phyloP scores from a whole-genome alignment of 1,284 basidiomycete genomes.

The Butyriboletus pseudospeciosus region DNA sequence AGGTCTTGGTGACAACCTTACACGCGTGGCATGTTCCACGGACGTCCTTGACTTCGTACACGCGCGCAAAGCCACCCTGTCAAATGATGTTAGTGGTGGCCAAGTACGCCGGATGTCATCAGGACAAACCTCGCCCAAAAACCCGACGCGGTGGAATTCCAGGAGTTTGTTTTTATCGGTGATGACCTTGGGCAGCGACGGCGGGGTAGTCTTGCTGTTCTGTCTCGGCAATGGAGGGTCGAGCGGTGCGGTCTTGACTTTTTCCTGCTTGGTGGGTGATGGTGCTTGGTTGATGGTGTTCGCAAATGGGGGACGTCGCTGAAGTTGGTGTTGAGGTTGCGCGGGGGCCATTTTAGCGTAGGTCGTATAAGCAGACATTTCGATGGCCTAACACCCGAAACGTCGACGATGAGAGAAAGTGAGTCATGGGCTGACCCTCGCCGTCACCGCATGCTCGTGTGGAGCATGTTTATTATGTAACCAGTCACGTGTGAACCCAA shows the following conservation, averaged over 20 bases:
- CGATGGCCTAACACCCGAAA: conserved; percentile 36
- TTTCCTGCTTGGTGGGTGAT: conserved; percentile 23
- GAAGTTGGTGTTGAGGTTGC: conserved; percentile 8
- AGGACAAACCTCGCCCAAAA: conserved; percentile 73
- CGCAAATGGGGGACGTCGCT: conserved; percentile 29
- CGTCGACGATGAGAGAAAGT: conserved; percentile 3
- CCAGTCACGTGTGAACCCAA: conserved; percentile 30
- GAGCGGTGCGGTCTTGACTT: conserved; percentile 32
- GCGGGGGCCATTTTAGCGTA: conserved; percentile 16
- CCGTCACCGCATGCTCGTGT: conserved; percentile 11
- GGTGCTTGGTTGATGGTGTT: conserved; percentile 28
- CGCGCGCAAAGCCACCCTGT: conserved; percentile 86
- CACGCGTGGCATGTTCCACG: conserved; percentile 68
- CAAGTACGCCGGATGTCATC: neutral
- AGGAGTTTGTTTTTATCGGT: conserved; percentile 57
- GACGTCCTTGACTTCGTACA: conserved; percentile 80
- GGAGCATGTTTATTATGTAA: conserved; percentile 31
- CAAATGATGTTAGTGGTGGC: conserved; percentile 1
- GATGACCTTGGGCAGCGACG: conserved; percentile 77
- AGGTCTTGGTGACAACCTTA: conserved; percentile 82
- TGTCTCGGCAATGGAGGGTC: conserved; percentile 67
- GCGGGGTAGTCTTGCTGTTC: conserved; percentile 76
- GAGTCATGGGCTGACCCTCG: conserved; percentile 23
- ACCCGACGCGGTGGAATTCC: conserved; percentile 68
- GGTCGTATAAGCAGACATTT: conserved; percentile 25